These are phyloP conservation scores for Teratosphaeria zuluensis DNA, from an alignment of 2,329 filamentous ascomycete species.

Conservation along the genomic window DNA sequence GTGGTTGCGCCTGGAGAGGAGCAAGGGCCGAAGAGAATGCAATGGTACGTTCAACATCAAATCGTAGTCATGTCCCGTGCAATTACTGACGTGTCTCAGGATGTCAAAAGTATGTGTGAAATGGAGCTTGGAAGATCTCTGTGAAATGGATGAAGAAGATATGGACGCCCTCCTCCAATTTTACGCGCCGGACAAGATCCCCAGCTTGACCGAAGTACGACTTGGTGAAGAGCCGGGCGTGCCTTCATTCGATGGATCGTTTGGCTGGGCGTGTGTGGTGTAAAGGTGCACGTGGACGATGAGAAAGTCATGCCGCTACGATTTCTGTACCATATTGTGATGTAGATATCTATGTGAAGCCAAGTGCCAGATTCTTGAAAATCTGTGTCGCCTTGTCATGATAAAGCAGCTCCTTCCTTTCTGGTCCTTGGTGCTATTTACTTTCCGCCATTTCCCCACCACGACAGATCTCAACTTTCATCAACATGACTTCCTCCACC, in stretches of 20 bases:
- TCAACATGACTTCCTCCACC: constrained; percentile 5
- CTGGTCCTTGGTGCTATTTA: background rate
- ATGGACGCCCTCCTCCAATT: constrained; percentile 76
- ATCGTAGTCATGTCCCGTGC: constrained; percentile 19
- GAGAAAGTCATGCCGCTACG: background rate
- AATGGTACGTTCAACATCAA: constrained; percentile 52
- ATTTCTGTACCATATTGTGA: background rate
- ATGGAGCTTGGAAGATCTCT: constrained; percentile 77
- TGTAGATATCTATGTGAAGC: background rate
- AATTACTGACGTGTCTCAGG: constrained; percentile 38
- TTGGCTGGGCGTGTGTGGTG: constrained; percentile 31
- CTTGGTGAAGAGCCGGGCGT: constrained; percentile 28
- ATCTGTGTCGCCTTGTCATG: background rate
- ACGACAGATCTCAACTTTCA: background rate
- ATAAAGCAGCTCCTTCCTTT: background rate
- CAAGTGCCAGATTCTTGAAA: background rate
- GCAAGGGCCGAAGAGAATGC: constrained; percentile 80
- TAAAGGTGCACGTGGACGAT: constrained; percentile 6
- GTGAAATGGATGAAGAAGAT: constrained; percentile 66
- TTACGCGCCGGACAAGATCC: constrained; percentile 46
- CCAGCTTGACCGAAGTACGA: constrained; percentile 33
- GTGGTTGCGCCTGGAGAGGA: constrained; percentile 61
- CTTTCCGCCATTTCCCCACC: background rate
- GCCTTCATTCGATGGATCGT: constrained; percentile 38
- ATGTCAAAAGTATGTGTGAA: constrained; percentile 87